Evolutionary conservation across 495 filamentous ascomycete genomes (phyloP).

Genomic region (Neurospora sp.): DNA sequence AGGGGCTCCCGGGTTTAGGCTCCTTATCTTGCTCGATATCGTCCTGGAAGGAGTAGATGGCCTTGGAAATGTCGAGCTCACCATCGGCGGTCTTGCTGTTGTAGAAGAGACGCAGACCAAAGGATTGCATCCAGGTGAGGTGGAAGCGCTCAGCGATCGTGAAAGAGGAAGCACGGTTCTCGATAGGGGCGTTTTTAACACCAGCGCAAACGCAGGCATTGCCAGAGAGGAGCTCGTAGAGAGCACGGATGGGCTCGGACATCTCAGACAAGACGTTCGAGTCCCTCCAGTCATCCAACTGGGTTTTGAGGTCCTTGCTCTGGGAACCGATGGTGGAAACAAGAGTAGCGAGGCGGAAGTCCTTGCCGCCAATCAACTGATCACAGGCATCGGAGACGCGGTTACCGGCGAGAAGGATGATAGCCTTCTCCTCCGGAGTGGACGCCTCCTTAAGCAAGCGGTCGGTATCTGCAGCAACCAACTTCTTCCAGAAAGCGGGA

Average conservation of each 20-base stretch:
- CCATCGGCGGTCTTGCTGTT: constrained; percentile 35
- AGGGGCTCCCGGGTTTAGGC: constrained; percentile 59
- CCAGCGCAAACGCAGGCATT: constrained; percentile 75
- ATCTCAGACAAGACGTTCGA: constrained; percentile 76
- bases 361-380: constrained; percentile 55
- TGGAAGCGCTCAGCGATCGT: constrained; percentile 69
- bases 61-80: constrained; percentile 56
- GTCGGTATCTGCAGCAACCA: constrained; percentile 49
- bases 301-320: constrained; percentile 58
- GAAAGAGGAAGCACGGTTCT: constrained; percentile 70
- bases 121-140: constrained; percentile 85
- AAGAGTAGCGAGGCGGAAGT: constrained; percentile 75
- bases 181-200: constrained; percentile 53
- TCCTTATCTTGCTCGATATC: constrained; percentile 58
- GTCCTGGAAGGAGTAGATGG: constrained; percentile 56
- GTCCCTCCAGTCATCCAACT: constrained; percentile 76
- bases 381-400: constrained; percentile 73
- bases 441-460: constrained; percentile 39
- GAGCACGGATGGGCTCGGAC: constrained; percentile 68
- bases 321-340: constrained; percentile 67
- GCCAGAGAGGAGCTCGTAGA: constrained; percentile 84
- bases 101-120: constrained; percentile 86
- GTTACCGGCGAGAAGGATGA: constrained; percentile 68
- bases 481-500: constrained; percentile 49
- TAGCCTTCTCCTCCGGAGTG: constrained; percentile 69